Evolutionary conservation across 1,139 yeast species (phyloP).

Genomic region (Blastobotrys raffinosifermentans): DNA sequence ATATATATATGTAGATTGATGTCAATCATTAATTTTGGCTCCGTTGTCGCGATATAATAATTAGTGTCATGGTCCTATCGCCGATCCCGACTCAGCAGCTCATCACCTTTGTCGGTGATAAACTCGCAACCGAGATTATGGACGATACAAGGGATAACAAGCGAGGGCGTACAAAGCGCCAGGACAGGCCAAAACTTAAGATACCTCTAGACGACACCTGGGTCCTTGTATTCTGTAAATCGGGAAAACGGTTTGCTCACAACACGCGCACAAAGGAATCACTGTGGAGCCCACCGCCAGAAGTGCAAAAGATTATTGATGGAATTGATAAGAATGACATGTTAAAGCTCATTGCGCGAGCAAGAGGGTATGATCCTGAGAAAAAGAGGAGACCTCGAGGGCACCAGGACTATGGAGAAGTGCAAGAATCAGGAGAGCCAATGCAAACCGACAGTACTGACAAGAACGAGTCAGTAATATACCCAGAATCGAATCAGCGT

Average conservation of each 20-base stretch:
- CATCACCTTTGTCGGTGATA: no score
- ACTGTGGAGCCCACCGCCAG: slow-evolving; percentile 37
- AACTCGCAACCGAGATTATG: no score
- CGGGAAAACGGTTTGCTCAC: slow-evolving; percentile 44
- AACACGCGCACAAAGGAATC: slow-evolving; percentile 32
- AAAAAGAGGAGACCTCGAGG: slow-evolving; percentile 5
- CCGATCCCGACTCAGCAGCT: no score
- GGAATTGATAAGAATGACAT: slow-evolving; percentile 34
- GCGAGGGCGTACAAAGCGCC: not conserved
- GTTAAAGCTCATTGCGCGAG: slow-evolving; percentile 39
- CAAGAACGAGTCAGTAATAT: not conserved
- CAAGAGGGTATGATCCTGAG: slow-evolving; percentile 40
- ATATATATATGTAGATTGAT: no score
- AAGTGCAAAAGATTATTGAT: slow-evolving; percentile 28
- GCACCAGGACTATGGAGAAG: slow-evolving; percentile 11
- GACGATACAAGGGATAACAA: no score
- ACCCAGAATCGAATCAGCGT: slow-evolving; percentile 1
- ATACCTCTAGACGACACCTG: slow-evolving; percentile 30
- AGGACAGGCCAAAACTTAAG: slow-evolving; percentile 20
- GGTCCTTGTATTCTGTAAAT: slow-evolving; percentile 39
- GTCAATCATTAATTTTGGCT: no score
- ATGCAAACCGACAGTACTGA: slow-evolving; percentile 2
- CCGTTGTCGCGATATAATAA: no score
- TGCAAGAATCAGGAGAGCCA: slow-evolving; percentile 10
- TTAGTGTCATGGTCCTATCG: no score